Percentiles rank a stretch among this genome's conserved stretches.
phyloP scores from a whole-genome alignment of 176 grass and related monocot species.

The Avena insularis region DNA sequence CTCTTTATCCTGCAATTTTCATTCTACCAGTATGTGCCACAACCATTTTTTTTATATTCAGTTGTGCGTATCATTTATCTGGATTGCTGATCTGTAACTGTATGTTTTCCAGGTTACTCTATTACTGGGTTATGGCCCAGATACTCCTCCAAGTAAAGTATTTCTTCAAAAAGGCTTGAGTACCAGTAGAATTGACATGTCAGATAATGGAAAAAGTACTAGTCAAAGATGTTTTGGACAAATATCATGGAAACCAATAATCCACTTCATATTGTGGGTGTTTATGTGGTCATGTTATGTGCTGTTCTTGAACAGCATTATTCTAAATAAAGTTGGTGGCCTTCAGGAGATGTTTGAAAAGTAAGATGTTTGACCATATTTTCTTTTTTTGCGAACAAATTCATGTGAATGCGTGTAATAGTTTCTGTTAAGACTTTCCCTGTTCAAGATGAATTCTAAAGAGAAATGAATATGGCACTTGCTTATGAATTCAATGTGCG shows the following conservation, averaged over 20 bases:
- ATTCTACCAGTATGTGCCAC: slow-evolving; percentile 72
- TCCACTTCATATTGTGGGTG: slow-evolving; percentile 74
- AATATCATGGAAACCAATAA: slow-evolving; percentile 65
- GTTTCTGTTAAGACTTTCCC: slow-evolving; percentile 11
- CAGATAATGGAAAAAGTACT: slow-evolving; percentile 36
- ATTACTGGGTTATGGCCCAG: slow-evolving; percentile 83
- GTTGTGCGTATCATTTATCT: slow-evolving; percentile 20
- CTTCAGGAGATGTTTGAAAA: slow-evolving; percentile 91
- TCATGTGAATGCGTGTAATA: not conserved
- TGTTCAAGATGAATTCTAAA: not conserved
- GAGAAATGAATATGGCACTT: not conserved
- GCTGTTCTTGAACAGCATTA: slow-evolving; percentile 69
- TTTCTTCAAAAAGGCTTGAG: slow-evolving; percentile 57
- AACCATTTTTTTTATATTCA: slow-evolving; percentile 27
- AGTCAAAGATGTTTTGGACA: slow-evolving; percentile 33
- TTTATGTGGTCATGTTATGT: slow-evolving; percentile 77
- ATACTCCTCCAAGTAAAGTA: slow-evolving; percentile 76
- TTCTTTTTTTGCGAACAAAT: slow-evolving; percentile 4
- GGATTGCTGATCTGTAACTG: slow-evolving; percentile 13
- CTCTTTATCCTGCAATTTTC: slow-evolving; percentile 89
- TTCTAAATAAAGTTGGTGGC: slow-evolving; percentile 73
- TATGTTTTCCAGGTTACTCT: slow-evolving; percentile 69
- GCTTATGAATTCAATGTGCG: slow-evolving; percentile 6
- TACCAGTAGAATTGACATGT: slow-evolving; percentile 29
- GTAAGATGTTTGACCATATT: slow-evolving; percentile 48